Conservation (phyloP, 106 monocot species). For the Allium fistulosum region DNA sequence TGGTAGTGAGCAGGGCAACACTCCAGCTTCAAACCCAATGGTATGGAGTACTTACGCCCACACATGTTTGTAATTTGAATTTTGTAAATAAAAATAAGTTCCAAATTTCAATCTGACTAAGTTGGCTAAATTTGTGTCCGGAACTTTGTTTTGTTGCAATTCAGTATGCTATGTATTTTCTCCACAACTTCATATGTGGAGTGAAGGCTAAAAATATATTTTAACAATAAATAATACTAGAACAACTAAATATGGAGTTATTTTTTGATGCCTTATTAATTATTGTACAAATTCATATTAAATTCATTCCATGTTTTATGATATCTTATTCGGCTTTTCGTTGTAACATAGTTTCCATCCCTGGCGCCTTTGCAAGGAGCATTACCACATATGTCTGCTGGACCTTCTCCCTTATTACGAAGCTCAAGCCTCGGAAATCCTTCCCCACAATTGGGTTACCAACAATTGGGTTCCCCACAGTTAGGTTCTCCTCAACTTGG, state of each 20-base stretch:
- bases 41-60: conserved; percentile 20
- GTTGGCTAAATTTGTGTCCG: neutral
- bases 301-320: too few relatives aligned
- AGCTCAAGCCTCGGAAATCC: conserved; percentile 39
- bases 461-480: too few relatives aligned
- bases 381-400: conserved; percentile 20
- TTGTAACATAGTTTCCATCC: conserved; percentile 42
- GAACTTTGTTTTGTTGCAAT: neutral
- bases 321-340: neutral
- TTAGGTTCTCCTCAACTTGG: too few relatives aligned
- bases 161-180: neutral
- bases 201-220: neutral
- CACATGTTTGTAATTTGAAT: too few relatives aligned
- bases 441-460: conserved; percentile 27
- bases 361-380: conserved; percentile 48
- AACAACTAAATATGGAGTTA: neutral
- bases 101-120: neutral
- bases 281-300: neutral
- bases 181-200: neutral
- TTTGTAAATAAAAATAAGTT: too few relatives aligned
- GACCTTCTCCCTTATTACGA: conserved; percentile 20
- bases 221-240: neutral
- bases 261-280: neutral
- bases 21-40: conserved; percentile 27
- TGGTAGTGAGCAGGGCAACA: conserved; percentile 10